These are phyloP conservation scores for Hymenoscyphus infarciens DNA, from an alignment of 2,329 filamentous ascomycete genomes.

Conservation along the genomic window DNA sequence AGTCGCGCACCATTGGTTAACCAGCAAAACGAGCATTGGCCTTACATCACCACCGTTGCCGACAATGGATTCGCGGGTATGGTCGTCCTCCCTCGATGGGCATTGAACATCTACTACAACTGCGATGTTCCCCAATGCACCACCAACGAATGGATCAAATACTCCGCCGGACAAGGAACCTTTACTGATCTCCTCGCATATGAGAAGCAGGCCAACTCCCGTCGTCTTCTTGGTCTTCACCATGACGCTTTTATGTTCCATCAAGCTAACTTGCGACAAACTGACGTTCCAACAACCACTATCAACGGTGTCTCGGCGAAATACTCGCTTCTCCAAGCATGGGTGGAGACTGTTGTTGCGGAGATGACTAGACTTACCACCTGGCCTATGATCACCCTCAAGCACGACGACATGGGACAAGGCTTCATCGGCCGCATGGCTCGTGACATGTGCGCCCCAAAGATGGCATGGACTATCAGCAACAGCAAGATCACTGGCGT, in stretches of 20 bases:
- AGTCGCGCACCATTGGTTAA: constrained; percentile 52
- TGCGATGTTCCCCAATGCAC: constrained; percentile 47
- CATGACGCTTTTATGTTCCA: constrained; percentile 43
- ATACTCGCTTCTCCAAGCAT: constrained; percentile 23
- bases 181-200: constrained; percentile 49
- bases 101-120: constrained; percentile 62
- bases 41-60: constrained; percentile 48
- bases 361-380: constrained; percentile 34
- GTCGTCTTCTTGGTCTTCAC: constrained; percentile 51
- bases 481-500: constrained; percentile 10
- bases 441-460: constrained; percentile 17
- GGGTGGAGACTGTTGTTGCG: constrained; percentile 25
- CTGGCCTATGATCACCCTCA: constrained; percentile 52
- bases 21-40: constrained; percentile 45
- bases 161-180: constrained; percentile 50
- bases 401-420: constrained; percentile 39
- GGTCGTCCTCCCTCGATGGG: constrained; percentile 56
- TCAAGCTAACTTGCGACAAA: constrained; percentile 55
- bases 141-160: constrained; percentile 52
- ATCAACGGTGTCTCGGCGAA: constrained; percentile 14
- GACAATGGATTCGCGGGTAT: constrained; percentile 53
- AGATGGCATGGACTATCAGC: constrained; percentile 1
- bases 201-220: constrained; percentile 49
- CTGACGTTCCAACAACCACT: constrained; percentile 16
- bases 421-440: constrained; percentile 46